A percentile compares a stretch with the other conserved stretches of the same genome.
These are phyloP conservation scores for Stylosanthes scabra DNA, from an alignment of 331 rosid genomes.

Conservation along the genomic window DNA sequence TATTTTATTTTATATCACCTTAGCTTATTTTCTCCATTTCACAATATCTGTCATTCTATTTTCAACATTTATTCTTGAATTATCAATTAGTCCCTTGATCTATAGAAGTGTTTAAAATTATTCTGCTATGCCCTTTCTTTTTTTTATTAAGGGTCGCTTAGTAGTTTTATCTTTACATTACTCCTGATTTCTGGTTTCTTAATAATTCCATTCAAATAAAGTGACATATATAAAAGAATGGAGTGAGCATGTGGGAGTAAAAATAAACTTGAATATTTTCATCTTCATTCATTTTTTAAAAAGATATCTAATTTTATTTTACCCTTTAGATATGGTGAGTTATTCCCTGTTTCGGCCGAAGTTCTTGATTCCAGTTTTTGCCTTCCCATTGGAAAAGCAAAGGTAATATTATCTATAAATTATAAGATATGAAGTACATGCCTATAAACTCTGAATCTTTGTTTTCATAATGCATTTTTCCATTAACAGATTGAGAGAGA, in stretches of 20 bases:
- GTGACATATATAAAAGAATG: too few relatives aligned
- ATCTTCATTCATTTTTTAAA: slow-evolving; percentile 19
- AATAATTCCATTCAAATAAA: too few relatives aligned
- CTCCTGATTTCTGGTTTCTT: too few relatives aligned
- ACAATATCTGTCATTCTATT: too few relatives aligned
- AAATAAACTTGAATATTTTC: slow-evolving; percentile 18
- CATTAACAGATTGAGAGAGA: slow-evolving; percentile 83
- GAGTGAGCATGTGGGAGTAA: neutral
- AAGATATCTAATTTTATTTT: slow-evolving; percentile 39
- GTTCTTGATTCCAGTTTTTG: slow-evolving; percentile 96
- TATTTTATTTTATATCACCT: too few relatives aligned
- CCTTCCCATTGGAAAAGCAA: slow-evolving; percentile 96
- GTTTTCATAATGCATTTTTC: slow-evolving; percentile 20
- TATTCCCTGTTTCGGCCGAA: slow-evolving; percentile 93
- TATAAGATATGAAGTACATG: slow-evolving; percentile 16
- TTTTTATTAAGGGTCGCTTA: too few relatives aligned
- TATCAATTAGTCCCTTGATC: too few relatives aligned
- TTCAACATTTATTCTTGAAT: too few relatives aligned
- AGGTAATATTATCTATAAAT: slow-evolving; percentile 59
- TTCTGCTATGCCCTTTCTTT: too few relatives aligned
- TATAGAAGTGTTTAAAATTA: too few relatives aligned
- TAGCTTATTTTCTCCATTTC: too few relatives aligned
- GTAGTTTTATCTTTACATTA: too few relatives aligned
- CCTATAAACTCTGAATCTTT: neutral
- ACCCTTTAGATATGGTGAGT: slow-evolving; percentile 86